Evolutionary conservation across 169 alveolate genomes (phyloP).

Genomic region (Eimeria zaria): DNA sequence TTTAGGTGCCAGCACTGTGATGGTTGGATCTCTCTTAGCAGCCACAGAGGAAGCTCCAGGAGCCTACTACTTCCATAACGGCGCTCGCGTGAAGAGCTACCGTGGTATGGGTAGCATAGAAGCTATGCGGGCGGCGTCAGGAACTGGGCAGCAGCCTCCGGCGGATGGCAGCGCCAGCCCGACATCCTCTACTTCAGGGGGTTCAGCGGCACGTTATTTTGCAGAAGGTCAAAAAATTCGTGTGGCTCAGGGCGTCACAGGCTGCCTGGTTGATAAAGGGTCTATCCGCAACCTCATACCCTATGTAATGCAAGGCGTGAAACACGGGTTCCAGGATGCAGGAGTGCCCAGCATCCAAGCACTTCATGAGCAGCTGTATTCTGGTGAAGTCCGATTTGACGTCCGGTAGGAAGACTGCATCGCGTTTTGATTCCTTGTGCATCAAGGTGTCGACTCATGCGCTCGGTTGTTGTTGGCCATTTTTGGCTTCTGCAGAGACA

Average conservation of each 20-base stretch:
- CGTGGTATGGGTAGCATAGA: constrained; percentile 91
- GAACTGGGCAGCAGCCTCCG: constrained; percentile 13
- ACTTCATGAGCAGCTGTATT: constrained; percentile 69
- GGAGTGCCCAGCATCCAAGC: constrained; percentile 75
- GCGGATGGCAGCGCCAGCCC: constrained; percentile 47
- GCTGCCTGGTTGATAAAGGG: constrained; percentile 94
- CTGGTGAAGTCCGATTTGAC: constrained; percentile 82
- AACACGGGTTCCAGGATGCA: constrained; percentile 86
- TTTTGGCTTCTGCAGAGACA: background rate
- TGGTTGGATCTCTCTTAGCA: constrained; percentile 96
- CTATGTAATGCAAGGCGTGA: constrained; percentile 89
- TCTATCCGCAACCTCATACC: constrained; percentile 92
- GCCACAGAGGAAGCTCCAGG: constrained; percentile 98
- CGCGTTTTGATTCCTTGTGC: background rate
- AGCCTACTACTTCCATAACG: constrained; percentile 94
- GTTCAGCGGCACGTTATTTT: constrained; percentile 88
- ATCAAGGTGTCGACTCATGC: background rate
- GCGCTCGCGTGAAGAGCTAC: constrained; percentile 89
- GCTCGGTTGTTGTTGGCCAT: background rate
- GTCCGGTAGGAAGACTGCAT: constrained; percentile 76
- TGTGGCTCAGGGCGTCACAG: constrained; percentile 95
- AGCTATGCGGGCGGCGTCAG: constrained; percentile 86
- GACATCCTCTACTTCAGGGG: constrained; percentile 19
- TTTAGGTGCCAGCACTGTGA: constrained; percentile 96
- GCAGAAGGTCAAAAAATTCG: constrained; percentile 88